These are phyloP conservation scores for Suhomyces tanzawaensis DNA, from an alignment of 805 yeast genomes.

Conservation along the genomic window DNA sequence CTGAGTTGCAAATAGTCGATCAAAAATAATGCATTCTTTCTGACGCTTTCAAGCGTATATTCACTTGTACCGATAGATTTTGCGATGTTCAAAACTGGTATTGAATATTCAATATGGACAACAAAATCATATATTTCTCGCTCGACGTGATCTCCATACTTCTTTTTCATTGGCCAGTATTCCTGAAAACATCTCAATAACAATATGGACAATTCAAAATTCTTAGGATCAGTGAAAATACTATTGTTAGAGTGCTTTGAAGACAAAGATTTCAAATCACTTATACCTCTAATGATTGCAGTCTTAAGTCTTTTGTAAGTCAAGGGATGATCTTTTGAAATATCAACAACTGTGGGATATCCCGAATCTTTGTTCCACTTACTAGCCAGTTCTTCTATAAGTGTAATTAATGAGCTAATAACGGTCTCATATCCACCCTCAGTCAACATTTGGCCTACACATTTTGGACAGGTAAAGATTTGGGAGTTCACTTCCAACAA, in stretches of 20 bases:
- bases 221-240: neutral
- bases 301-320: conserved; percentile 24
- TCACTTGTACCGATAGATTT: conserved; percentile 25
- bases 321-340: conserved; percentile 14
- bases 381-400: conserved; percentile 43
- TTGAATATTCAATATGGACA: conserved; percentile 48
- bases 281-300: conserved; percentile 31
- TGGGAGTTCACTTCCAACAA: conserved; percentile 36
- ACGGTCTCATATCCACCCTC: conserved; percentile 41
- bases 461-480: conserved; percentile 43
- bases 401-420: conserved; percentile 44
- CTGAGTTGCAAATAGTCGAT: conserved; percentile 29
- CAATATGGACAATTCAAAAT: conserved; percentile 40
- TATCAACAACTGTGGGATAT: conserved; percentile 28
- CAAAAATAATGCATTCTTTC: conserved; percentile 30
- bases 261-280: conserved; percentile 25
- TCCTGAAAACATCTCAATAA: conserved; percentile 59
- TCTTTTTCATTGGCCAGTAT: conserved; percentile 53
- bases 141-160: conserved; percentile 67
- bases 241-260: conserved; percentile 17
- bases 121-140: conserved; percentile 52
- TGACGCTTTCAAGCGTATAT: neutral
- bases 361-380: conserved; percentile 35
- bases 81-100: conserved; percentile 43
- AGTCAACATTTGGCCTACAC: conserved; percentile 40